Conservation (phyloP, 2,329 filamentous ascomycete genomes). For the Fusarium luffae region DNA sequence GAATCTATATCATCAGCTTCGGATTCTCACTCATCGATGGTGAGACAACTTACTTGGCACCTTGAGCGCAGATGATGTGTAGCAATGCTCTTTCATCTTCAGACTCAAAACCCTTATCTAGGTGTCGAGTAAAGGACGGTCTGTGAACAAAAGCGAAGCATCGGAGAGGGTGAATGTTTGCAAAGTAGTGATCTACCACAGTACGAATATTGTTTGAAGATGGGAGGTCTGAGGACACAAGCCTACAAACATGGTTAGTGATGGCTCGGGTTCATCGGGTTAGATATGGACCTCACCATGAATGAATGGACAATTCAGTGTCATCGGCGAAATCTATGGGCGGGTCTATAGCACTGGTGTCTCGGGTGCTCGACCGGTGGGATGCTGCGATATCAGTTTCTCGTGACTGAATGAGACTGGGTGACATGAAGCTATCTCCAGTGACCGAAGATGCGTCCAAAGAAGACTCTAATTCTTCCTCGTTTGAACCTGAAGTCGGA, state of each 20-base stretch:
- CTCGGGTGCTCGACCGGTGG: constrained; percentile 37
- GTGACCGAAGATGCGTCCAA: constrained; percentile 33
- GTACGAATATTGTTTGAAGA: constrained; percentile 50
- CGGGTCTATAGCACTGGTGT: constrained; percentile 36
- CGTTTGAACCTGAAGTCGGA: constrained; percentile 39
- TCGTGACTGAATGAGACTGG: constrained; percentile 42
- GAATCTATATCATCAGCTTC: constrained; percentile 46
- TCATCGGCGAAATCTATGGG: constrained; percentile 44
- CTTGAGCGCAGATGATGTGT: constrained; percentile 53
- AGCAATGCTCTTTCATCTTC: constrained; percentile 53
- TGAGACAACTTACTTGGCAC: constrained; percentile 49
- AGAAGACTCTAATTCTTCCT: constrained; percentile 39
- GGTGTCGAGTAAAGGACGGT: constrained; percentile 53
- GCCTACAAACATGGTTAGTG: constrained; percentile 42
- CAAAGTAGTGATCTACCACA: constrained; percentile 53
- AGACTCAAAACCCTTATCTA: constrained; percentile 51
- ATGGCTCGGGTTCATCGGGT: background rate
- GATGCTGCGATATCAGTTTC: constrained; percentile 37
- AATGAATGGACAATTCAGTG: constrained; percentile 44
- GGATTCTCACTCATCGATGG: background rate
- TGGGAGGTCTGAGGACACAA: constrained; percentile 50
- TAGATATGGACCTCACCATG: constrained; percentile 29
- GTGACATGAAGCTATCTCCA: constrained; percentile 35
- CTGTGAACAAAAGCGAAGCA: constrained; percentile 56
- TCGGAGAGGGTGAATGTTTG: constrained; percentile 55